Evolutionary conservation across 768 basidiomycete species (phyloP).

Genomic region (Tylopilus sp.): DNA sequence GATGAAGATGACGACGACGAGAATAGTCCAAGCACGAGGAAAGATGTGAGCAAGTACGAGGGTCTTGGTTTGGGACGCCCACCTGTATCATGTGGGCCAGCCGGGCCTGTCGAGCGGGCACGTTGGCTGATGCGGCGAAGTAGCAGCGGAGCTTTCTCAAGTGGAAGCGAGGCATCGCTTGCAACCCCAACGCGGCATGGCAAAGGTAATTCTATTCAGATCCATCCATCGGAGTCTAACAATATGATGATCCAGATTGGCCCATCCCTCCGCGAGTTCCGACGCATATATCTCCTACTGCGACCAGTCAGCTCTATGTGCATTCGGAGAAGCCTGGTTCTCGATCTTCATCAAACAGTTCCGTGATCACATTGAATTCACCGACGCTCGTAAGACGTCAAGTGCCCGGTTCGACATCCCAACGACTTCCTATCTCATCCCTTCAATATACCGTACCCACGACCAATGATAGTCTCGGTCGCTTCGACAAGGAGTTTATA

Average conservation of each 20-base stretch:
- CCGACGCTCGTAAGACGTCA: slow-evolving; percentile 41
- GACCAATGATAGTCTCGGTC: slow-evolving; percentile 52
- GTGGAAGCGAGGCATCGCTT: slow-evolving; percentile 61
- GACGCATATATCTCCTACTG: slow-evolving; percentile 46
- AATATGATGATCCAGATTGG: slow-evolving; percentile 44
- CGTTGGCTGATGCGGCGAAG: slow-evolving; percentile 72
- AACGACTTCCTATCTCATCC: slow-evolving; percentile 20
- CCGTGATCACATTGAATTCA: slow-evolving; percentile 43
- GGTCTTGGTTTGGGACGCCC: slow-evolving; percentile 69
- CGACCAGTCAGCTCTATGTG: slow-evolving; percentile 36
- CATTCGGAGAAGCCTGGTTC: slow-evolving; percentile 50
- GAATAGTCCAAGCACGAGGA: slow-evolving; percentile 59
- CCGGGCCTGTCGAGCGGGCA: slow-evolving; percentile 39
- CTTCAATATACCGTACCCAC: slow-evolving; percentile 29
- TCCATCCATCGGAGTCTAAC: slow-evolving; percentile 1
- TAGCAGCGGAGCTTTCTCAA: slow-evolving; percentile 80
- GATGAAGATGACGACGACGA: slow-evolving; percentile 65
- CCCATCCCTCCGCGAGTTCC: slow-evolving; percentile 49
- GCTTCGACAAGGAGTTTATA: slow-evolving; percentile 78
- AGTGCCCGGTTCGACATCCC: slow-evolving; percentile 24
- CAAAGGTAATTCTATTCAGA: slow-evolving; percentile 40
- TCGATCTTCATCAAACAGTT: slow-evolving; percentile 54
- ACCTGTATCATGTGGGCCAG: slow-evolving; percentile 24
- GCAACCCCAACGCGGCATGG: slow-evolving; percentile 61
- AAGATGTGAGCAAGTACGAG: slow-evolving; percentile 49